phyloP scores from a whole-genome alignment of 768 basidiomycete genomes.

The Trametes maxima region DNA sequence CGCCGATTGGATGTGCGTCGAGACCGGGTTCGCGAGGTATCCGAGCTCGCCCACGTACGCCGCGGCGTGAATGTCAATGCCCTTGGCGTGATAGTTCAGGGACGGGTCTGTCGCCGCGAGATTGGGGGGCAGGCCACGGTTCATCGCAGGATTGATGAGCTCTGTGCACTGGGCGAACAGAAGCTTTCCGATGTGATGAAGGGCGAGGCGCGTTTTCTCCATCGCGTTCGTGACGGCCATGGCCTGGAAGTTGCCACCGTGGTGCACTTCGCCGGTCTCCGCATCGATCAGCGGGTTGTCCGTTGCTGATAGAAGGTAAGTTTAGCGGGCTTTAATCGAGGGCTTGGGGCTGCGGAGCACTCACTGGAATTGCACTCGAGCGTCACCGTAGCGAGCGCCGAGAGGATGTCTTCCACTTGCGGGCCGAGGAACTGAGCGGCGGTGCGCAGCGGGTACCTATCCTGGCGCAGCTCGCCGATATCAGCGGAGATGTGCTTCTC shows the following conservation, averaged over 20 bases:
- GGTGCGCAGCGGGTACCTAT: conserved; percentile 75
- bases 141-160: conserved; percentile 79
- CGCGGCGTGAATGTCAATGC: conserved; percentile 81
- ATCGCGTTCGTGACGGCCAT: conserved; percentile 84
- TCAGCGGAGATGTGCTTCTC: conserved; percentile 77
- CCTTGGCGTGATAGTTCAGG: conserved; percentile 82
- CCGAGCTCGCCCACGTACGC: conserved; percentile 85
- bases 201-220: conserved; percentile 76
- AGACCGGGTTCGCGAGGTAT: conserved; percentile 80
- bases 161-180: conserved; percentile 62
- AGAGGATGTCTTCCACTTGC: conserved; percentile 77
- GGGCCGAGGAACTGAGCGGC: conserved; percentile 87
- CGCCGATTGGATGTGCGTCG: conserved; percentile 81
- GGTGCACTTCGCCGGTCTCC: conserved; percentile 64
- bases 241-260: conserved; percentile 91
- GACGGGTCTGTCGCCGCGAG: conserved; percentile 80
- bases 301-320: conserved; percentile 54
- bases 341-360: conserved; percentile 29
- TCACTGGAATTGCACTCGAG: conserved; percentile 82
- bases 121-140: conserved; percentile 80
- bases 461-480: conserved; percentile 74
- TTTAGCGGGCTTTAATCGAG: not conserved
- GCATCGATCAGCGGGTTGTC: conserved; percentile 85
- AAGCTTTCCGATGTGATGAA: conserved; percentile 54
- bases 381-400: conserved; percentile 62